Evolutionary conservation across 176 grass and related monocot species (phyloP), one percentile per base, ranked within the genome.

Genomic region (Urochloa ruziziensis): DNA sequence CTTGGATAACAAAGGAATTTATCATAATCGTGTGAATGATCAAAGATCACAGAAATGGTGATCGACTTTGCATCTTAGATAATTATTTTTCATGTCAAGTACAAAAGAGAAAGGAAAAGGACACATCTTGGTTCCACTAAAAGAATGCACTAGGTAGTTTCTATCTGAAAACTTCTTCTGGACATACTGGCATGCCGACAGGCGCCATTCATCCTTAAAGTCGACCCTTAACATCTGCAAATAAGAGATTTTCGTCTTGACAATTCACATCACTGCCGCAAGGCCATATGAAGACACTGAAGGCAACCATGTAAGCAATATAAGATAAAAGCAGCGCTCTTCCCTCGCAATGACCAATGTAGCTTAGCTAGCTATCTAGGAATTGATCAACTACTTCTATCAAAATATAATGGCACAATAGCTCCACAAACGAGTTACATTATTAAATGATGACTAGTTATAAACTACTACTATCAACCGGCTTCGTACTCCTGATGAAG

Each of bases 1-100:
- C 56, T 46, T 47, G 23, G 65, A 44, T 51, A 40, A 61, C 56
- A 76, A 52, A 70, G 13, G 72, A 87, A 77, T 62, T 62, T 70
- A 77, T 77, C 86, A 70, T 62, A 46, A 77, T n/a, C 73, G 70
- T 72, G 34, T 72, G 63, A 83, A 77, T 75, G 71, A 62, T 63
- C 46, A 34, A 88, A 88, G 73, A 63, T 83, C 80, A 88, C 5
- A 71, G 9, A 53, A 64, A 83, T 53, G 62, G 6, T 71, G 65
- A 83, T 83, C 53, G 54, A 54, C 40, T 42, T 42, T 9, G 40
- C 32, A 83, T 78, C 73, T 51, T 5, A 39, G 37, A 39, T 4
- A 39, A 39, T 39, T 39, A 4, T 39, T 39, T 39, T 39, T 39
- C 37, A 39, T 39, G 37, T 39, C 13, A 56, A 27, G 28, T 12